phyloP scores from a whole-genome alignment of 2,329 filamentous ascomycete species.

The Cladobotryum protrusum region DNA sequence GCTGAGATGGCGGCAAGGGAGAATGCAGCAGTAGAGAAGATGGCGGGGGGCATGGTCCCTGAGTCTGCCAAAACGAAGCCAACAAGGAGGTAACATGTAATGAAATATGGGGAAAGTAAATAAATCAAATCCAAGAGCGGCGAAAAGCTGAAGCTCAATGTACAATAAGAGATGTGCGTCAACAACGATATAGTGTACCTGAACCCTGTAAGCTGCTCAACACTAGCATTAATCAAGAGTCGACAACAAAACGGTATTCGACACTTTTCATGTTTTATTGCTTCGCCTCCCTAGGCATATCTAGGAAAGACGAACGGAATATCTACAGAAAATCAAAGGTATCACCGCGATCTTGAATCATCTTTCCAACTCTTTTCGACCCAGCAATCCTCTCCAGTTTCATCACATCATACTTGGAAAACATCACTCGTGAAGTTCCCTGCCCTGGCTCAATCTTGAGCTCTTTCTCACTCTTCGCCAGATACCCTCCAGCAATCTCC shows the following conservation, averaged over 20 bases:
- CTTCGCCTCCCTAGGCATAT: neutral
- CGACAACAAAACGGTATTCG: neutral
- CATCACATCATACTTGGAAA: conserved; percentile 84
- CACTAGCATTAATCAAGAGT: neutral
- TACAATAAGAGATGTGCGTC: conserved; percentile 9
- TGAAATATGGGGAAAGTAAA: neutral
- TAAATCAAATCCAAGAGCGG: neutral
- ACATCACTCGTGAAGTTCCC: conserved; percentile 58
- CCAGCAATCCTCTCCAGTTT: conserved; percentile 86
- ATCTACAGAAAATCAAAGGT: conserved; percentile 91
- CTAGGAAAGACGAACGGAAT: neutral
- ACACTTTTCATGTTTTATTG: neutral
- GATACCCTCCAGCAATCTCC: conserved; percentile 65
- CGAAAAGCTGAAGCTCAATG: neutral
- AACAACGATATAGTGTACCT: conserved; percentile 7
- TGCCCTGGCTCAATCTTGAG: conserved; percentile 50
- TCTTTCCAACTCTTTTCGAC: conserved; percentile 69
- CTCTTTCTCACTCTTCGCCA: conserved; percentile 54
- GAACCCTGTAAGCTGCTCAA: neutral
- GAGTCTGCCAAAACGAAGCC: conserved; percentile 19
- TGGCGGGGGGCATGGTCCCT: conserved; percentile 25
- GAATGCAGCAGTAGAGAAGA: conserved; percentile 26
- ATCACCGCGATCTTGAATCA: conserved; percentile 79
- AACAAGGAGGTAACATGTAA: conserved; percentile 9
- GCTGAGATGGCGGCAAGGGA: conserved; percentile 21